These are phyloP conservation scores for Calonectria ilicicola DNA, from an alignment of 2,329 filamentous ascomycete genomes.

Conservation along the genomic window DNA sequence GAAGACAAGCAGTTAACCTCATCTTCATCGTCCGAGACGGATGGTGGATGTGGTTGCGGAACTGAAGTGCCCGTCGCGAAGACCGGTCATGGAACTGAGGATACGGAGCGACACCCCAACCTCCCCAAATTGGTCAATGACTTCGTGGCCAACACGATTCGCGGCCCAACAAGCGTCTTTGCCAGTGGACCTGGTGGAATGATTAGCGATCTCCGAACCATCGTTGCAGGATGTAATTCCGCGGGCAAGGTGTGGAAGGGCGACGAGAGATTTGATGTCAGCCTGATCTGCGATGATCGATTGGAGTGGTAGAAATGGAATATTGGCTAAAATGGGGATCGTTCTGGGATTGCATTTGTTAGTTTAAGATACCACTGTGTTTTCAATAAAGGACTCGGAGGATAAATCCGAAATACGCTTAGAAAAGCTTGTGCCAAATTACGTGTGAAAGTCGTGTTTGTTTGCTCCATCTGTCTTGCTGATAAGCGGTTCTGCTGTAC, in stretches of 20 bases:
- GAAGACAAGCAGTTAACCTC: conserved; percentile 33
- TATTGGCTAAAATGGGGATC: not conserved
- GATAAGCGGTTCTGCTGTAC: not conserved
- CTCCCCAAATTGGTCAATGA: conserved; percentile 57
- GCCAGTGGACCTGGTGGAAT: conserved; percentile 72
- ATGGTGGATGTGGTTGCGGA: conserved; percentile 41
- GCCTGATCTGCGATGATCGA: conserved; percentile 70
- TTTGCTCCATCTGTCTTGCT: not conserved
- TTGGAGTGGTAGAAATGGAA: conserved; percentile 58
- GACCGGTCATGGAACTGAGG: conserved; percentile 43
- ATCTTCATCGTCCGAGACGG: conserved; percentile 40
- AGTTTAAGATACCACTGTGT: conserved; percentile 39
- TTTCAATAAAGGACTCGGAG: not conserved
- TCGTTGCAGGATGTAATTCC: conserved; percentile 66
- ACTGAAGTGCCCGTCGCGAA: conserved; percentile 45
- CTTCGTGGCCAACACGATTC: conserved; percentile 61
- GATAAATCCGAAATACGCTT: not conserved
- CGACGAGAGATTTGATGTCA: conserved; percentile 66
- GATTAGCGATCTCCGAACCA: conserved; percentile 66
- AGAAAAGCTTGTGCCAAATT: not conserved
- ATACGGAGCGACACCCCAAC: conserved; percentile 56
- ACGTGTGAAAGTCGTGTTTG: no score
- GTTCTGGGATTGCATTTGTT: conserved; percentile 15
- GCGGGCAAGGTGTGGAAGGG: conserved; percentile 68
- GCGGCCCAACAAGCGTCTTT: conserved; percentile 66